Conservation (phyloP, 371 early-diverging fungal genomes). For the Apophysomyces elegans region DNA sequence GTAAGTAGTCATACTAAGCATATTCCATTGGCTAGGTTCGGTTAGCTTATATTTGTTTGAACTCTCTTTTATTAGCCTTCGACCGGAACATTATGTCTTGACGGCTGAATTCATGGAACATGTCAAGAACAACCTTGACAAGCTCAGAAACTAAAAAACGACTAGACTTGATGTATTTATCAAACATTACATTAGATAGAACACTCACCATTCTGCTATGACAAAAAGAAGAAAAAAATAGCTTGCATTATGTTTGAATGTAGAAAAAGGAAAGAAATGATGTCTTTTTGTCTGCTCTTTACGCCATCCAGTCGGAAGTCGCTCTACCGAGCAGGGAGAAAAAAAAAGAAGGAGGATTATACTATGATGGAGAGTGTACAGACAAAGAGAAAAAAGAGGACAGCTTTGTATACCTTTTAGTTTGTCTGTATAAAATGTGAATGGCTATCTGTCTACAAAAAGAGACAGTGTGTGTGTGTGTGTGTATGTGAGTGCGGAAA, state of each 20-base stretch:
- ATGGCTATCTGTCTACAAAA: too few relatives aligned
- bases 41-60: conserved; percentile 9
- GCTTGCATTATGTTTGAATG: too few relatives aligned
- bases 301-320: too few relatives aligned
- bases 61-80: conserved; percentile 40
- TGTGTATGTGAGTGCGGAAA: too few relatives aligned
- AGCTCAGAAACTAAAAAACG: conserved; percentile 23
- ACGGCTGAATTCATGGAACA: conserved; percentile 82
- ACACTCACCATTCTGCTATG: not conserved
- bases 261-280: not conserved
- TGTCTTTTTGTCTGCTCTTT: not conserved
- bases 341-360: too few relatives aligned
- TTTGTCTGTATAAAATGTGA: too few relatives aligned
- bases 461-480: too few relatives aligned
- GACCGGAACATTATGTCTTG: conserved; percentile 75
- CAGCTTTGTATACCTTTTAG: too few relatives aligned
- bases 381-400: too few relatives aligned
- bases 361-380: too few relatives aligned
- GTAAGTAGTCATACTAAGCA: conserved; percentile 29
- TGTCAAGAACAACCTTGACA: conserved; percentile 69
- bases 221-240: not conserved
- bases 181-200: not conserved
- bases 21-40: not conserved
- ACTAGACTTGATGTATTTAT: not conserved
- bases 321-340: too few relatives aligned